A percentile compares a stretch with the other conserved stretches of the same genome.
phyloP scores from a whole-genome alignment of 73 alveolate genomes.

The Tetrahymena borealis region DNA sequence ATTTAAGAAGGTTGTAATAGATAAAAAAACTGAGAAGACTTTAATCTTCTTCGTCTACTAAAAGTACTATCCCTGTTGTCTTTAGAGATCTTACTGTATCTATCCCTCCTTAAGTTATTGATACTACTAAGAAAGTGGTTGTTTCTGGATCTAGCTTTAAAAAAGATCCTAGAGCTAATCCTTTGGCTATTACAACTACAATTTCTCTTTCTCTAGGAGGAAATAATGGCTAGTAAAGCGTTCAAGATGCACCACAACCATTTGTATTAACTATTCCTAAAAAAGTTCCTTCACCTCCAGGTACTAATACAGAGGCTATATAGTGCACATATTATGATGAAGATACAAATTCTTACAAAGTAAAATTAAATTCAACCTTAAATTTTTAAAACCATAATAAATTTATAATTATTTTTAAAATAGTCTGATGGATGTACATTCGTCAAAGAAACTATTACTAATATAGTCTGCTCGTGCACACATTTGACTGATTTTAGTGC shows the following conservation, averaged over 20 bases:
- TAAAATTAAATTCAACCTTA: background rate
- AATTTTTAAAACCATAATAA: background rate
- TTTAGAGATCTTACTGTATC: background rate
- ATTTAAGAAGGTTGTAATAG: background rate
- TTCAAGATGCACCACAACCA: background rate
- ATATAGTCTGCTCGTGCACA: background rate
- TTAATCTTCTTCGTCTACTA: background rate
- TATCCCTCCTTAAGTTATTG: background rate
- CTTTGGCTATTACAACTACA: background rate
- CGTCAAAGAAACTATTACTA: background rate
- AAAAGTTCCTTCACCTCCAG: background rate
- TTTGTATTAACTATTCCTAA: background rate
- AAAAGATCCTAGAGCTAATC: slow-evolving; percentile 1
- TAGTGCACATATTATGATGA: background rate
- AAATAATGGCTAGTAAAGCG: background rate
- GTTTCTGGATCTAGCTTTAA: background rate
- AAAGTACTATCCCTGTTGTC: background rate
- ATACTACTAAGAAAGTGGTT: background rate
- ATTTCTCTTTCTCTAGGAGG: background rate
- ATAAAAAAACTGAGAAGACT: background rate
- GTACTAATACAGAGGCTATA: background rate
- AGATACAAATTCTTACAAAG: background rate
- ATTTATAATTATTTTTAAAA: background rate
- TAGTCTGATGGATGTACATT: background rate
- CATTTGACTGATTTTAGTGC: background rate